A percentile compares a stretch with the other conserved stretches of the same genome.
Conservation (phyloP, 805 yeast species). For the Pichia heedii region DNA sequence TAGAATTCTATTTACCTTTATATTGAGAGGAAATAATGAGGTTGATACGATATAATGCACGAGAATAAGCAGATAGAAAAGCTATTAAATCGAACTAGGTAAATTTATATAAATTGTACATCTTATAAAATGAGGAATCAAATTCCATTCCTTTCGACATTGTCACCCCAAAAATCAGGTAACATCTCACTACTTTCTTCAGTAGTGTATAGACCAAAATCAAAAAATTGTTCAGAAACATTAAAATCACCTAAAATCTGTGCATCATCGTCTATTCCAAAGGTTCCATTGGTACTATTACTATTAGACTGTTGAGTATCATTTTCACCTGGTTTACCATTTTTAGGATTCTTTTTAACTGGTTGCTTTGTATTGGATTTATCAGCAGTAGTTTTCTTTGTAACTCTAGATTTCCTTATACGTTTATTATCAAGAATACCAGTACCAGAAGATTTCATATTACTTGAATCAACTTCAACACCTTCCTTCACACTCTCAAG, state of each 20-base stretch:
- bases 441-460: not conserved
- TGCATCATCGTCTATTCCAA: conserved; percentile 28
- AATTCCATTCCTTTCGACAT: conserved; percentile 24
- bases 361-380: not conserved
- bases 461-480: not conserved
- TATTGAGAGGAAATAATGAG: too few relatives aligned
- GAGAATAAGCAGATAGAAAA: too few relatives aligned
- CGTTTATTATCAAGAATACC: not conserved
- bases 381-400: not conserved
- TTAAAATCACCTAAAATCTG: conserved; percentile 28
- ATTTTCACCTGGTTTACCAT: not conserved
- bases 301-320: not conserved
- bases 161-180: conserved; percentile 31
- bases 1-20: too few relatives aligned
- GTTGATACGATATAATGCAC: too few relatives aligned
- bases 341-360: not conserved
- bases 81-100: too few relatives aligned
- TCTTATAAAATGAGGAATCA: not conserved
- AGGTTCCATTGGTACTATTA: not conserved
- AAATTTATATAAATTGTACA: too few relatives aligned
- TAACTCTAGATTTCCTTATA: not conserved
- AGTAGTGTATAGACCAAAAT: conserved; percentile 26
- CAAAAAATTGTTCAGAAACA: conserved; percentile 28
- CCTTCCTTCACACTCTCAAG: conserved; percentile 7
- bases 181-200: conserved; percentile 21